phyloP scores from a whole-genome alignment of 1,139 yeast species.

The Sporopachydermia cereana region DNA sequence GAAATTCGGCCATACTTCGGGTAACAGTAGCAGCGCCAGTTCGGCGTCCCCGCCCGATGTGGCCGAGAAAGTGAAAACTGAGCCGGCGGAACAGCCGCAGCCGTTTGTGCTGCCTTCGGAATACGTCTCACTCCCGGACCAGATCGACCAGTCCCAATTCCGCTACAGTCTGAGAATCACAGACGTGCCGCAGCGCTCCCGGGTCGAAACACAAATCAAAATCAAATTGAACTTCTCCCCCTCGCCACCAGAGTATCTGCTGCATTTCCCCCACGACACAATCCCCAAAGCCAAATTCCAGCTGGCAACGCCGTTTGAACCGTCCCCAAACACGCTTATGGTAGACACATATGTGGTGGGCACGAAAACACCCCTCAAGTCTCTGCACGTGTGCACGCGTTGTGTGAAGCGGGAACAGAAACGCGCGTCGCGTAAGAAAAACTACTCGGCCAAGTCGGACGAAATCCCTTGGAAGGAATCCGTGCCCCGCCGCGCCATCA shows the following conservation, averaged over 20 bases:
- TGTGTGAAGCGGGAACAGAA: constrained; percentile 89
- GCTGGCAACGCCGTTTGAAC: constrained; percentile 31
- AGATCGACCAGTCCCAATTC: constrained; percentile 26
- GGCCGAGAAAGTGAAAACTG: constrained; percentile 15
- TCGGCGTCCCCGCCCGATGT: constrained; percentile 13
- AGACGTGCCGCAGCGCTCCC: constrained; percentile 64
- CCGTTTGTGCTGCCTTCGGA: constrained; percentile 20
- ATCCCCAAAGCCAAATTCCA: constrained; percentile 76
- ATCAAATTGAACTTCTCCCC: constrained; percentile 57
- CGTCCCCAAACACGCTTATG: constrained; percentile 19
- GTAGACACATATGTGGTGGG: constrained; percentile 29
- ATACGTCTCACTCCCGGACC: constrained; percentile 21
- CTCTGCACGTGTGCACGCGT: constrained; percentile 72
- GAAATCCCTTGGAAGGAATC: constrained; percentile 70
- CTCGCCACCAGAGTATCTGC: constrained; percentile 54
- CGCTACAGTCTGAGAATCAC: constrained; percentile 49
- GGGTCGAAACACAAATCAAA: constrained; percentile 94
- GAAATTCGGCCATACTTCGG: constrained; percentile 38
- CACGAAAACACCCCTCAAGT: constrained; percentile 26
- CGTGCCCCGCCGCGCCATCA: constrained; percentile 67
- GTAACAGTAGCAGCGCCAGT: constrained; percentile 8
- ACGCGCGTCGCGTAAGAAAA: constrained; percentile 71
- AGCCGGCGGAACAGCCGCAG: constrained; percentile 10
- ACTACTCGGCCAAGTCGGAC: constrained; percentile 36
- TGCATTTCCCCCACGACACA: constrained; percentile 77